A percentile compares a stretch with the other conserved stretches of the same genome.
Conservation (phyloP, 192 early-diverging fungal species). For the Dissophora globulifera region DNA sequence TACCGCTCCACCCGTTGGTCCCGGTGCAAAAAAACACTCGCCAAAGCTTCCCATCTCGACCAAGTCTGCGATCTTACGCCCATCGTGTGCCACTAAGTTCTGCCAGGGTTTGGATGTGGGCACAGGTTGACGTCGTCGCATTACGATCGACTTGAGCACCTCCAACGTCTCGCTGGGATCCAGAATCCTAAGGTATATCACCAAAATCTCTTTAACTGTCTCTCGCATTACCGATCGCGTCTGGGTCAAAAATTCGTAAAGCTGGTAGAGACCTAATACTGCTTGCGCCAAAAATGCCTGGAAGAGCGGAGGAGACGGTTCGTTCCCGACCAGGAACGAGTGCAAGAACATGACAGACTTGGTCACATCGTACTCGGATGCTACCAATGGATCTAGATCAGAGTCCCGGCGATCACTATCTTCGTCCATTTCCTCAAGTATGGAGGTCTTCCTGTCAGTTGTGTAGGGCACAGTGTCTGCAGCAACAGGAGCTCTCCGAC, state of each 20-base stretch:
- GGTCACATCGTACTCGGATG: constrained; percentile 56
- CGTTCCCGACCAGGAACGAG: constrained; percentile 66
- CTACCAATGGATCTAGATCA: constrained; percentile 53
- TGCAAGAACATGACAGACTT: constrained; percentile 60
- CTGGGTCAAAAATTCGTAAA: constrained; percentile 60
- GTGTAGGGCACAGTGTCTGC: constrained; percentile 16
- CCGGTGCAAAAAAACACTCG: constrained; percentile 65
- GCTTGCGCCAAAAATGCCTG: constrained; percentile 63
- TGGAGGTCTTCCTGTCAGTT: not conserved
- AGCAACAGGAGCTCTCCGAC: constrained; percentile 13
- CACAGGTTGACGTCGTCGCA: constrained; percentile 51
- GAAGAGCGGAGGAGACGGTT: constrained; percentile 67
- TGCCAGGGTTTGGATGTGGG: constrained; percentile 30
- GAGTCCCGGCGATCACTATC: too few relatives aligned
- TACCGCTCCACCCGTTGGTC: constrained; percentile 60
- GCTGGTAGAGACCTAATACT: constrained; percentile 65
- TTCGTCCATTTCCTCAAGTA: not conserved
- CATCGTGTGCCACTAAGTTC: constrained; percentile 1
- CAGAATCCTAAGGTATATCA: constrained; percentile 61
- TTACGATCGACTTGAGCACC: constrained; percentile 56
- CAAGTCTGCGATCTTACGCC: constrained; percentile 22
- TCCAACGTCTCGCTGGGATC: constrained; percentile 44
- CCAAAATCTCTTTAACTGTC: constrained; percentile 56
- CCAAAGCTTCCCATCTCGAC: constrained; percentile 54
- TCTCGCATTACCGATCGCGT: constrained; percentile 57